Percentiles rank a stretch among this genome's conserved stretches.
Evolutionary conservation across 371 early-diverging fungal genomes (phyloP).

Genomic region (Circinella umbellata): DNA sequence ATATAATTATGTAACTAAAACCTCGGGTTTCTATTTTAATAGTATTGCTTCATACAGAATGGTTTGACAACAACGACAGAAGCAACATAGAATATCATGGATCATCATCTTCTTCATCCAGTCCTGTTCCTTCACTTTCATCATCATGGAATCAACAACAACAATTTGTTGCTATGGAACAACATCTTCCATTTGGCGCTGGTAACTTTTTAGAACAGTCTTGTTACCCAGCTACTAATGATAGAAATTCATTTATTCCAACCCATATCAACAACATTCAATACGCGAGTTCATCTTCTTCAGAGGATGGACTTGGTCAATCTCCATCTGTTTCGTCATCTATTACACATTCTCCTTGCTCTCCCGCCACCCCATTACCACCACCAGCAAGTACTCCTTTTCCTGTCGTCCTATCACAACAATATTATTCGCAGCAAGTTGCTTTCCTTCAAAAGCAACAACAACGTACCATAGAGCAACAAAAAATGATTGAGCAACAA

Average conservation of each 20-base stretch:
- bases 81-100: not conserved
- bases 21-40: not conserved
- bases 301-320: constrained; percentile 3
- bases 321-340: constrained; percentile 1
- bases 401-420: not conserved
- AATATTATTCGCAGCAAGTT: not conserved
- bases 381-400: not conserved
- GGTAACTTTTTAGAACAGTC: not conserved
- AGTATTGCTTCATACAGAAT: constrained; percentile 5
- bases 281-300: not conserved
- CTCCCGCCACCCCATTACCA: constrained; percentile 5
- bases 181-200: not conserved
- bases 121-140: constrained; percentile 1
- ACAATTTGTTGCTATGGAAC: not conserved
- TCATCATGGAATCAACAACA: constrained; percentile 11
- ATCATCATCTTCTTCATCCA: not conserved
- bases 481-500: constrained; percentile 2
- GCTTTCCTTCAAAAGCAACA: constrained; percentile 6
- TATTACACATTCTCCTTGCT: not conserved
- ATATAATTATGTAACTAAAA: not conserved
- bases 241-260: not conserved
- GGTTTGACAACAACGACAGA: not conserved
- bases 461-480: not conserved
- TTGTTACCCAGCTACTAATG: not conserved
- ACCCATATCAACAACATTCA: not conserved